Evolutionary conservation across 441 rosid genomes (phyloP).

Genomic region (Euphorbia schlechtendalii): DNA sequence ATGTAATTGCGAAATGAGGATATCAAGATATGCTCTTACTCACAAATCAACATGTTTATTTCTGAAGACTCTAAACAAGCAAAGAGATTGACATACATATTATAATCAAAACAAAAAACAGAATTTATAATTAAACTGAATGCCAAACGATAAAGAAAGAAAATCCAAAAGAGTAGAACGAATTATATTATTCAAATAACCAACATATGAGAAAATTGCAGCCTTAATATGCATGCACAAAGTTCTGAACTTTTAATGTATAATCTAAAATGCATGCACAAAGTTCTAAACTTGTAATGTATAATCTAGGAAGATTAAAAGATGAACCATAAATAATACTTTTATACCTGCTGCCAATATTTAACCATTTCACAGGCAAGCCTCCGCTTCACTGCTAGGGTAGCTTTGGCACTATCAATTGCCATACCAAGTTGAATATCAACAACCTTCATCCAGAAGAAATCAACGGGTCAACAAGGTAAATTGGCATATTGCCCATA

Average conservation of each 20-base stretch:
- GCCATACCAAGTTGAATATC: conserved; percentile 99
- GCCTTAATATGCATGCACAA: no score
- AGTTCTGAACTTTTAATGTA: no score
- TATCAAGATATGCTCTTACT: not conserved
- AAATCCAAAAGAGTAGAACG: no score
- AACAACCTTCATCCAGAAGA: conserved; percentile 56
- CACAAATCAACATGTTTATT: no score
- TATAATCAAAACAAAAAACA: not conserved
- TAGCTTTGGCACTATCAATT: conserved; percentile 93
- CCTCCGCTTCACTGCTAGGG: conserved; percentile 96
- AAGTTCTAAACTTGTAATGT: conserved; percentile 3
- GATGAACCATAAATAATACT: not conserved
- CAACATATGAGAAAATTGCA: not conserved
- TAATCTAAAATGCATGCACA: no score
- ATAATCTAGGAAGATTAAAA: conserved; percentile 4
- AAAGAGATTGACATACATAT: not conserved
- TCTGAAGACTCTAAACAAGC: not conserved
- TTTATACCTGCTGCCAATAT: conserved; percentile 95
- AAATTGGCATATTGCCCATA: not conserved
- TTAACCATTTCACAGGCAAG: conserved; percentile 99
- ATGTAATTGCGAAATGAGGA: not conserved
- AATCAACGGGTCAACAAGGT: not conserved
- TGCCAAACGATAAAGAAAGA: no score
- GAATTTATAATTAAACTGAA: no score
- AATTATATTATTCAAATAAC: no score